These are phyloP conservation scores for Penicillium sp. DNA, from an alignment of 2,329 filamentous ascomycete genomes.

Conservation along the genomic window DNA sequence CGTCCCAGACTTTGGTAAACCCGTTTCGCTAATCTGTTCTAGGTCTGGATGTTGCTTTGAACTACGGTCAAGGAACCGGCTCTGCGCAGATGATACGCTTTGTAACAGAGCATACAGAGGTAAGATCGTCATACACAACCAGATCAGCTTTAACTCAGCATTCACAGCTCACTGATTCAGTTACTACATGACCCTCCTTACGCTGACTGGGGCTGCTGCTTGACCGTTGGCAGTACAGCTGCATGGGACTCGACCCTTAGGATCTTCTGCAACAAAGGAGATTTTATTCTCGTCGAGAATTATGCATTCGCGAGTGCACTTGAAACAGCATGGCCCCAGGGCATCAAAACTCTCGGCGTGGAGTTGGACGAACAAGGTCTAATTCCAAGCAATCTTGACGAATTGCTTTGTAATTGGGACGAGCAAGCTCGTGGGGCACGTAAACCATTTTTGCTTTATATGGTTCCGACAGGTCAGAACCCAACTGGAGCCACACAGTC, in stretches of 20 bases:
- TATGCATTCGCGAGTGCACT: slow-evolving; percentile 5
- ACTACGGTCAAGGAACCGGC: slow-evolving; percentile 1
- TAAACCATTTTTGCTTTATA: slow-evolving; percentile 65
- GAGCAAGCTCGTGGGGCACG: slow-evolving; percentile 38
- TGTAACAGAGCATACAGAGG: slow-evolving; percentile 3
- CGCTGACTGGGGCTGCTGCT: background rate
- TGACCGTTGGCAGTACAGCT: slow-evolving; percentile 3
- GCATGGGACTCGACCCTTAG: background rate
- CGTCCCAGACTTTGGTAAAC: background rate
- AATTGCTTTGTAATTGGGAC: background rate
- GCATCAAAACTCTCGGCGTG: background rate
- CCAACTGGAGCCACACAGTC: slow-evolving; percentile 77
- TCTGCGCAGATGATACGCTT: background rate
- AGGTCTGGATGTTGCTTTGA: slow-evolving; percentile 2
- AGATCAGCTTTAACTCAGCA: background rate
- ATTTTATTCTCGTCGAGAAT: background rate
- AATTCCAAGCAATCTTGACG: background rate
- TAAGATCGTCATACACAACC: background rate
- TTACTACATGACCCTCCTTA: slow-evolving; percentile 8
- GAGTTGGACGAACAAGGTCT: slow-evolving; percentile 4
- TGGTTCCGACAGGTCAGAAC: slow-evolving; percentile 74
- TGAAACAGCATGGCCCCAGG: background rate
- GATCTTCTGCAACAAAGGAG: slow-evolving; percentile 2
- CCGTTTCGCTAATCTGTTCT: background rate
- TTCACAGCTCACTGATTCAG: background rate